Evolutionary conservation across 441 rosid species (phyloP).

Genomic region (Erodium texanum): DNA sequence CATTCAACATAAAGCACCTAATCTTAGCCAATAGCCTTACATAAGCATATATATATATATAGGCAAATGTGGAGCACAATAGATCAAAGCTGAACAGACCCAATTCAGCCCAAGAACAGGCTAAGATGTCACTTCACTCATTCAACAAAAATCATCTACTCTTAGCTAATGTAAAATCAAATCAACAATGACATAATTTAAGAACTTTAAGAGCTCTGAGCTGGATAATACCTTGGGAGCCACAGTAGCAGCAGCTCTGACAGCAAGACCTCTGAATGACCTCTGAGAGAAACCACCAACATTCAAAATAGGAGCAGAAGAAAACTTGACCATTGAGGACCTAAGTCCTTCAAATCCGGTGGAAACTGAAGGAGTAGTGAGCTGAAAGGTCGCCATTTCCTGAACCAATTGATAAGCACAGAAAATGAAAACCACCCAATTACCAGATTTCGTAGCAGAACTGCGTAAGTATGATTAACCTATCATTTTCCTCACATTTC

Average conservation of each 20-base stretch:
- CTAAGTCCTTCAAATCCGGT: conserved; percentile 59
- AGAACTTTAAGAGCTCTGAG: neutral
- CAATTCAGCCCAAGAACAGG: conserved; percentile 1
- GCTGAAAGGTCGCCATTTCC: conserved; percentile 69
- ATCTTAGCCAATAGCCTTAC: no score
- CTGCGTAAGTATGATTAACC: neutral
- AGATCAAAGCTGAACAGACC: neutral
- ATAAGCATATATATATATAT: no score
- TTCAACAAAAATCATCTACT: neutral
- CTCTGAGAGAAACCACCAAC: conserved; percentile 30
- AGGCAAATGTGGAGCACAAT: neutral
- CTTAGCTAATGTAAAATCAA: neutral
- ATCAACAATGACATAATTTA: neutral
- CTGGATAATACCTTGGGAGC: conserved; percentile 71
- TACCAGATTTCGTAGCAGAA: neutral
- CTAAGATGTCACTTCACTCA: no score
- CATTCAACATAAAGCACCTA: neutral
- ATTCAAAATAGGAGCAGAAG: conserved; percentile 34
- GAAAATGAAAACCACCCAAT: neutral
- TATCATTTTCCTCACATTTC: neutral
- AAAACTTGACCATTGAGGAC: conserved; percentile 43
- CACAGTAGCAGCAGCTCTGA: conserved; percentile 72
- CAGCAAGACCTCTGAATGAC: conserved; percentile 43
- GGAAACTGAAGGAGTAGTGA: conserved; percentile 54
- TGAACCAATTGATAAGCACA: conserved; percentile 1